Base-by-base conservation (phyloP, 805 yeast species). In the Ogataea paraovalis region DNA sequence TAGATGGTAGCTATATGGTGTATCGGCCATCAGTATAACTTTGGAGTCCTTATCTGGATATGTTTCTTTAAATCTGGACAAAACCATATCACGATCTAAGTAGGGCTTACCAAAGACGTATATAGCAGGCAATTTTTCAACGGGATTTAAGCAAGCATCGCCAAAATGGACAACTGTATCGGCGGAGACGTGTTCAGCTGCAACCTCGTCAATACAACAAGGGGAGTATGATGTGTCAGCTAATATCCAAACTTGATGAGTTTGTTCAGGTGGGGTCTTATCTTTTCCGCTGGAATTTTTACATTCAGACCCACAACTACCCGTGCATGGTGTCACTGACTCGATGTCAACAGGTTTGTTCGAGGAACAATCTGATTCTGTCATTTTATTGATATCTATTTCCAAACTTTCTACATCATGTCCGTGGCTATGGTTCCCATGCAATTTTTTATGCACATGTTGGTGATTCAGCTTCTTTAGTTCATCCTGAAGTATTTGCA, bases 191-290 rank as follows among this genome's bases (percentile, higher is more conserved):
- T 94, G 99, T 60, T 87, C 91, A 0, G 97, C 96, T 0, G 99
- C 98, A 23, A 92, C 95, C 60, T 91, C 97, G 65, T 94, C 99
- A 10, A 92, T 85, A 68, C 99, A 94, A 66, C 99, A 94, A 1
- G 96, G 75, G 25, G 96, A 87, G 60, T 94, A 94, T 0, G 97
- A 89, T 0, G 99, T 92, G 61, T 94, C 99, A 0, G 98, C 99
- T 33, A 94, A 69, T 16, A 92, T 79, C 87, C 92, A 92, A 10
- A 85, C 75, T 43, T 75, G 69, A 54, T 61, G 61, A 7, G 46
- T 45, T 43, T 75, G 69, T 54, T 60, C 61, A 8, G 47, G 45
- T 16, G 51, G 51, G 3, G 51, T 28, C 34, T 52, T 42, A 10
- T 44, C 38, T 25, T 45, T 51, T 14, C 50, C 53, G 10, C 48